These are phyloP conservation scores for Daedaleopsis nitida DNA, from an alignment of 768 basidiomycete species.

Conservation along the genomic window DNA sequence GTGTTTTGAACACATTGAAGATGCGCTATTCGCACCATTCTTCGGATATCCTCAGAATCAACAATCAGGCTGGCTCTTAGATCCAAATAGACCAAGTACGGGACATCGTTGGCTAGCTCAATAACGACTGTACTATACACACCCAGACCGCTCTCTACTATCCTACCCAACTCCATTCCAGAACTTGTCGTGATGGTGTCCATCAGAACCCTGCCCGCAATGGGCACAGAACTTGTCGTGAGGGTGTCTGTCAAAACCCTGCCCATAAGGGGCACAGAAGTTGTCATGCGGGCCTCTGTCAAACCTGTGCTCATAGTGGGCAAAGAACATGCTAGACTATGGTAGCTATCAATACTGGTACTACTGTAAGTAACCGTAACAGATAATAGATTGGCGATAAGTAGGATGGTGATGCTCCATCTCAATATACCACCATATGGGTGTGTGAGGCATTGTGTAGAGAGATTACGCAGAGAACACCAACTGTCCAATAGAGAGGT, in stretches of 20 bases:
- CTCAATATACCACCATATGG: too few relatives aligned
- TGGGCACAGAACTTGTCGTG: background rate
- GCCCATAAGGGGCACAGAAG: background rate
- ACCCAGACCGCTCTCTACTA: too few relatives aligned
- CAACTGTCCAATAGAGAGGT: too few relatives aligned
- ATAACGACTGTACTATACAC: too few relatives aligned
- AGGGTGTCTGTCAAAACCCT: background rate
- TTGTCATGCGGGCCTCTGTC: background rate
- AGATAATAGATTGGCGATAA: background rate
- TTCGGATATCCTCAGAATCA: background rate
- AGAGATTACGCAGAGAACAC: too few relatives aligned
- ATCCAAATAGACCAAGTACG: background rate
- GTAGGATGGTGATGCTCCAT: too few relatives aligned
- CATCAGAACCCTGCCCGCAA: background rate
- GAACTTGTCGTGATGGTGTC: background rate
- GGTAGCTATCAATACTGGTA: too few relatives aligned
- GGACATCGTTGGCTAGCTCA: too few relatives aligned
- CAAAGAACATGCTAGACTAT: too few relatives aligned
- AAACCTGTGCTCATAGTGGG: background rate
- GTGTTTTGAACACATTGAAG: too few relatives aligned
- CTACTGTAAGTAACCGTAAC: background rate
- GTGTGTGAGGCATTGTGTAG: too few relatives aligned
- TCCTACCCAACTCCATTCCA: too few relatives aligned
- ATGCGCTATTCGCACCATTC: background rate
- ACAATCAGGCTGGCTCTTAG: background rate